Percentiles rank a stretch among this genome's conserved stretches.
These are phyloP conservation scores for Neurospora sp. DNA, from an alignment of 495 filamentous ascomycete species.

Conservation along the genomic window DNA sequence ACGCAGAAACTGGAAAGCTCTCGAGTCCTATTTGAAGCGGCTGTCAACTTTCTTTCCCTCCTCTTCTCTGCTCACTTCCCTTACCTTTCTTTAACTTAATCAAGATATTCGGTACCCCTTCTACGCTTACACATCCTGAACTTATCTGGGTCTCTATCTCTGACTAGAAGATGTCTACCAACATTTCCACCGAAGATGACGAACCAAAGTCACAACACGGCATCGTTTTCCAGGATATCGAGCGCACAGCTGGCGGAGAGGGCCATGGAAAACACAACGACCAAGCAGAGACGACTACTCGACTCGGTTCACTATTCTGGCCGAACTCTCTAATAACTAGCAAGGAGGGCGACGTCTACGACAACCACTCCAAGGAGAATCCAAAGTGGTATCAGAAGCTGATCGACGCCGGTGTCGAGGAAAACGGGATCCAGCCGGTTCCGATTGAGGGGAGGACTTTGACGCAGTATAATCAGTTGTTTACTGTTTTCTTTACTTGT, in stretches of 20 bases:
- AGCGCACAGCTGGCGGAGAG: neutral
- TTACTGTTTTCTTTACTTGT: constrained; percentile 37
- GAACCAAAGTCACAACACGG: neutral
- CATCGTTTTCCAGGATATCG: neutral
- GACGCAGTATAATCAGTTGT: constrained; percentile 40
- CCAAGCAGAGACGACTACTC: neutral
- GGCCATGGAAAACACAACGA: neutral
- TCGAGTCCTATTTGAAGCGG: neutral
- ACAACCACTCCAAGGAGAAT: constrained; percentile 16
- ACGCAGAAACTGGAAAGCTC: neutral
- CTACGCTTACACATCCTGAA: neutral
- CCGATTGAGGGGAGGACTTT: constrained; percentile 42
- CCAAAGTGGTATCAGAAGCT: constrained; percentile 29
- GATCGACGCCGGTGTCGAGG: constrained; percentile 39
- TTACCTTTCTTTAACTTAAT: neutral
- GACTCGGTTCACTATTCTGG: neutral
- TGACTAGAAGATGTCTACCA: neutral
- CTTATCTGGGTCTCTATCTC: neutral
- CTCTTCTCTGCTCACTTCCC: neutral
- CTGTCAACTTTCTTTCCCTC: neutral
- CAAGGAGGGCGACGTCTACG: constrained; percentile 25
- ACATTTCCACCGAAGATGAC: neutral
- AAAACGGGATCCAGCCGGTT: constrained; percentile 45
- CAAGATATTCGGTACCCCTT: neutral
- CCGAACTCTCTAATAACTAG: neutral